Base-by-base conservation (phyloP, 257 asterid genomes). In the Scutellaria minor region DNA sequence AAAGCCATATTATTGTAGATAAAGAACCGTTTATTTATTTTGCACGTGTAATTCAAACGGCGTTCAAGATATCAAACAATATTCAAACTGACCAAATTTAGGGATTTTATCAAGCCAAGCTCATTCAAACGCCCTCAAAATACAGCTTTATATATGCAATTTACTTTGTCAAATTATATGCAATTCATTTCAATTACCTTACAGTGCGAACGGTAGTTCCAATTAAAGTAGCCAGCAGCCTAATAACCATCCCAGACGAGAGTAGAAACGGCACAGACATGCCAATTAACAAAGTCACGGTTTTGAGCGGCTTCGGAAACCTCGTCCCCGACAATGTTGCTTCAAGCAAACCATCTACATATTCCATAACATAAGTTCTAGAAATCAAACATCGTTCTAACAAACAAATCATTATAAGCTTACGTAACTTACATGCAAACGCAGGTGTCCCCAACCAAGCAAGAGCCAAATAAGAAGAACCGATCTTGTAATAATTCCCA, bases 361-460 rank as follows among this genome's bases (percentile, higher is more conserved):
- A 71, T 70, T 73, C 66, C 79, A 84, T 20, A 78, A 75, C 59
- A 84, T 22, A 48, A 78, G 56, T 80, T 76, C 71, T 76, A 60
- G 42, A 70, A 74, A 40, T 58, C 45, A 75, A 61, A 40, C 39
- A 62, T 59, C 53, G 52, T 58, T 48, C 44, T 6, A 44, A 27
- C 9, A 64, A 47, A 12, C 45, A 65, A 62, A 41, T 3, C 42
- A 31, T 31, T 31, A 18, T 18, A 31, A 4, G 37, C 4, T 31
- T 31, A 55, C 3, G 66, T 31, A 71, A 88, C 98, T 91, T 87
- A 94, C 99, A 94, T 54, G 99, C 95, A 85, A 94, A 89, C 76
- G 98, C 98, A 37, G 99, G 99, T 45, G 89, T 73, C 24, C 82
- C 90, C 70, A 92, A 81, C 99, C 99, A 94, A 84, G 81, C 85